phyloP scores from a whole-genome alignment of 495 filamentous ascomycete species.

The Acidiella bohemica region DNA sequence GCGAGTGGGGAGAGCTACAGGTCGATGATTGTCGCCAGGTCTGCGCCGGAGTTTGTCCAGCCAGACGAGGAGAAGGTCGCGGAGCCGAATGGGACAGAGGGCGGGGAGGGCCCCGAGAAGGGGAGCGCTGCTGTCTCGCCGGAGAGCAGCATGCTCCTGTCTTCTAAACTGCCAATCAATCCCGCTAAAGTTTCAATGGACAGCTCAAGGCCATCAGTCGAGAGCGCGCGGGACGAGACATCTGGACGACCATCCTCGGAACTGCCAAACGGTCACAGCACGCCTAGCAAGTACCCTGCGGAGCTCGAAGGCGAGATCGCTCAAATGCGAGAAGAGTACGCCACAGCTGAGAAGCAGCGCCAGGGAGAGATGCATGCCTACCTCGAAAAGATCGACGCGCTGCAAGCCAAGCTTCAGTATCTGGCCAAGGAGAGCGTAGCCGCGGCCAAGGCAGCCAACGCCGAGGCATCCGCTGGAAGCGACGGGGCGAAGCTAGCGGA shows the following conservation, averaged over 20 bases:
- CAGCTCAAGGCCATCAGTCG: constrained; percentile 6
- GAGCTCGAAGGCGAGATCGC: constrained; percentile 27
- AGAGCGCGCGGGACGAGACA: background rate
- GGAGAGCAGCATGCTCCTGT: constrained; percentile 5
- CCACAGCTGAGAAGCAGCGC: constrained; percentile 46
- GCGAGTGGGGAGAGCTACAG: no score
- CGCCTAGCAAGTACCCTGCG: background rate
- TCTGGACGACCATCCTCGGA: constrained; percentile 11
- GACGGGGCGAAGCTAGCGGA: constrained; percentile 67
- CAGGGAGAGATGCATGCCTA: constrained; percentile 72
- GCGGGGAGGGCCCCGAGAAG: no score
- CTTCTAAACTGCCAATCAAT: constrained; percentile 15
- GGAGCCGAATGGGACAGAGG: no score
- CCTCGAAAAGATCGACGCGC: constrained; percentile 80
- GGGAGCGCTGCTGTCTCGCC: no score
- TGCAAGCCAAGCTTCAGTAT: constrained; percentile 81
- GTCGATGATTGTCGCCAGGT: no score
- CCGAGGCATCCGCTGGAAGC: constrained; percentile 47
- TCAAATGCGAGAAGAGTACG: constrained; percentile 43
- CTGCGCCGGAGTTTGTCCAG: no score
- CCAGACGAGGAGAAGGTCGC: no score
- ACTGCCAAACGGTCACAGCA: constrained; percentile 1
- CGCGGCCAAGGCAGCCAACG: constrained; percentile 49
- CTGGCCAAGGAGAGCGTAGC: constrained; percentile 66
- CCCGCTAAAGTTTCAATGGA: constrained; percentile 12